Evolutionary conservation across 805 yeast genomes (phyloP), one percentile per base, ranked within the genome.

Genomic region (Torulaspora gathmanii): DNA sequence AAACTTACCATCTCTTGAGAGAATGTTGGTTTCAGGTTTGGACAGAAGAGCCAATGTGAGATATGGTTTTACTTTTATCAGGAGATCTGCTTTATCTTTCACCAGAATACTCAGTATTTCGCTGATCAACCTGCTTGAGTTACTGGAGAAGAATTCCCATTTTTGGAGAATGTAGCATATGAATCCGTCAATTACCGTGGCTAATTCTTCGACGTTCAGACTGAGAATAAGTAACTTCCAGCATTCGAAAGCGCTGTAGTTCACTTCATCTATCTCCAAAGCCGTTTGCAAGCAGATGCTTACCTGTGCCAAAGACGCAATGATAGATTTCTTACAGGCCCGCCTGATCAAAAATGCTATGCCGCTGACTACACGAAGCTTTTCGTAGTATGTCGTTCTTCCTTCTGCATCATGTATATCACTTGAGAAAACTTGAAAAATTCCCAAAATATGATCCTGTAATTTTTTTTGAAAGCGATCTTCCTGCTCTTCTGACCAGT

Each of bases 201-300:
- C 75, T 30, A 86, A 68, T 47, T 82, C 80, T 2, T 74, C 70
- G 23, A 76, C 73, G 11, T 71, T 77, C 13, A 91, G 63, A n/a
- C 70, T 71, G 13, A 72, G 68, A 2, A 86, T 75, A 41, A 91
- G 68, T 1, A 72, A 70, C 41, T 73, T 71, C 83, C 96, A 82
- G 44, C 93, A 83, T 37, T 73, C 69, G 33, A 93, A 67, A 0
- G 91, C 78, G 31, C 75, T 74, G 12, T 68, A 68, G 47, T 82
- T 82, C 11, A 89, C 71, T 19, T 78, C 79, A 0, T 73, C 67
- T 15, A 74, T 75, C 31, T 82, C 89, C 17, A 90, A 64, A 0
- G 91, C 82, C 1, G 89, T 80, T 58, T 88, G 96, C 10, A 91
- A 67, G 55, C 95, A 85, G 1, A 95, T 84, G 47, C 87, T 83